Conservation (phyloP, 305 asterid genomes). For the Plantago rigida region DNA sequence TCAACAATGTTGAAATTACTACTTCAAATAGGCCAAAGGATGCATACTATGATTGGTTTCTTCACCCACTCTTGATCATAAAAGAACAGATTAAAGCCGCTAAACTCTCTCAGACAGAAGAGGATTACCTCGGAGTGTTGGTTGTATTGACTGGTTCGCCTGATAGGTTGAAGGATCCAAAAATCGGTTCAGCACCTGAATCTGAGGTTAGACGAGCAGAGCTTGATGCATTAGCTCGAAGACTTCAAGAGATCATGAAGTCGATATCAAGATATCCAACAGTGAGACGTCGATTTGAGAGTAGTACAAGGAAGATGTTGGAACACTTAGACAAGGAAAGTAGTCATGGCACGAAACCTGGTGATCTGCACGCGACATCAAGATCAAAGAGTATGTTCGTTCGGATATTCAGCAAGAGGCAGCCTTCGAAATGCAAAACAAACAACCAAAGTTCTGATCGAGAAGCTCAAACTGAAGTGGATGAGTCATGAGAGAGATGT, state of each 20-base stretch:
- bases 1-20: constrained; percentile 54
- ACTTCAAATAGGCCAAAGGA: constrained; percentile 75
- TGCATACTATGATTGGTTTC: constrained; percentile 72
- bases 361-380: constrained; percentile 26
- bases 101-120: constrained; percentile 66
- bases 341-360: constrained; percentile 25
- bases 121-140: constrained; percentile 58
- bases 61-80: constrained; percentile 78
- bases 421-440: constrained; percentile 40
- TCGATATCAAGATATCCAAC: constrained; percentile 82
- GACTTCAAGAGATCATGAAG: constrained; percentile 88
- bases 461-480: constrained; percentile 33
- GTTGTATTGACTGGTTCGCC: constrained; percentile 58
- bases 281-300: constrained; percentile 70
- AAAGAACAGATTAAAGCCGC: constrained; percentile 79
- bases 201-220: constrained; percentile 78
- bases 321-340: constrained; percentile 58
- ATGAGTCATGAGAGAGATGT: constrained; percentile 31
- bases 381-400: constrained; percentile 58
- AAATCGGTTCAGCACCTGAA: constrained; percentile 43
- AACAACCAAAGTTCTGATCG: constrained; percentile 32
- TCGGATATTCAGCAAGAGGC: constrained; percentile 47
- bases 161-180: constrained; percentile 45
- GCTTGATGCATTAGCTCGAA: constrained; percentile 78
- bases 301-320: constrained; percentile 42